A percentile compares a stretch with the other conserved stretches of the same genome.
Conservation (phyloP, 1,139 yeast genomes). For the Candida sojae region DNA sequence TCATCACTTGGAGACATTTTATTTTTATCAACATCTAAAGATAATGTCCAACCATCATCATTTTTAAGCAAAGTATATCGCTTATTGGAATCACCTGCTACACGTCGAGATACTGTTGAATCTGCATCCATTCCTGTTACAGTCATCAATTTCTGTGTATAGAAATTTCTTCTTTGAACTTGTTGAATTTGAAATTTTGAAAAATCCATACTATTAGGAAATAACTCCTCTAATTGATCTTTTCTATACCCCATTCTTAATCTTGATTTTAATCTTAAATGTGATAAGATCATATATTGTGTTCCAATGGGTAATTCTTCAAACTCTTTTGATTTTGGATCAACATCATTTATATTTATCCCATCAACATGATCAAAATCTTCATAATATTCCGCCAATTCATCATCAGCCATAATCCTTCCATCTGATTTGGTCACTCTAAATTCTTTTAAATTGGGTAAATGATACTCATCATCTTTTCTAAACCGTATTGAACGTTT, state of each 20-base stretch:
- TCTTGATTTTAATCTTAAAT: slow-evolving; percentile 79
- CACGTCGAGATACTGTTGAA: slow-evolving; percentile 52
- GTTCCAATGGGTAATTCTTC: slow-evolving; percentile 71
- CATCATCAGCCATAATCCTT: slow-evolving; percentile 68
- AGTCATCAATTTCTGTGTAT: slow-evolving; percentile 85
- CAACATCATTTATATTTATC: slow-evolving; percentile 66
- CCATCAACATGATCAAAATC: slow-evolving; percentile 71
- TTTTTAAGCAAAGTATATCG: slow-evolving; percentile 76
- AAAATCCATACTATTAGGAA: slow-evolving; percentile 86
- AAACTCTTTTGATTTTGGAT: slow-evolving; percentile 70
- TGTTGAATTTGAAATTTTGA: slow-evolving; percentile 91
- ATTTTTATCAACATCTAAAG: slow-evolving; percentile 46
- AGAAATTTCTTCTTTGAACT: slow-evolving; percentile 87
- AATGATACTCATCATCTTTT: slow-evolving; percentile 76
- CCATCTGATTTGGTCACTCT: slow-evolving; percentile 53
- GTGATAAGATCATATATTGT: slow-evolving; percentile 85
- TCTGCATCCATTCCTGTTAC: slow-evolving; percentile 80
- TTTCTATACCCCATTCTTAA: slow-evolving; percentile 93
- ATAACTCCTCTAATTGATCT: slow-evolving; percentile 77
- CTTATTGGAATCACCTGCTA: slow-evolving; percentile 83
- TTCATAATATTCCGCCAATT: slow-evolving; percentile 60
- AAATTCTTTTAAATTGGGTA: slow-evolving; percentile 61
- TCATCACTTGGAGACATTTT: slow-evolving; percentile 47
- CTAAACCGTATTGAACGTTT: slow-evolving; percentile 22
- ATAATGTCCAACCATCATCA: slow-evolving; percentile 85